phyloP scores from a whole-genome alignment of 2,329 filamentous ascomycete genomes.

The Zymoseptoria pseudotritici region DNA sequence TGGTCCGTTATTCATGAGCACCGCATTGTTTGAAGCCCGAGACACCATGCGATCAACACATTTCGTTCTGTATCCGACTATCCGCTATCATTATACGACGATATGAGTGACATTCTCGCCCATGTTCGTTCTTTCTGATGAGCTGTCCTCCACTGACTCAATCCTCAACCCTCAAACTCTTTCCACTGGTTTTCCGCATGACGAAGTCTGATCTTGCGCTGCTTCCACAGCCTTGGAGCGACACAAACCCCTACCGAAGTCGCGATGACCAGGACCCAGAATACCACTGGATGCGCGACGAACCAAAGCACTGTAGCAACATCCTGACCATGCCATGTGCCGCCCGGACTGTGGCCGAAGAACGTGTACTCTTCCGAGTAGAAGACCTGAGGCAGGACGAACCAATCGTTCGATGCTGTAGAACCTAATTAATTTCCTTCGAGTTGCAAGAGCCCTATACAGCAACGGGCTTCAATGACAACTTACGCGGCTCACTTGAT shows the following conservation, averaged over 20 bases:
- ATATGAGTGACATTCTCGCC: too few species aligned
- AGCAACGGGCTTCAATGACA: not conserved
- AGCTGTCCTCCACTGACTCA: not conserved
- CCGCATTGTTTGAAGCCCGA: too few species aligned
- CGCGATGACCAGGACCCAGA: not conserved
- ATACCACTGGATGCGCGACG: conserved; percentile 7
- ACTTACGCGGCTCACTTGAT: not conserved
- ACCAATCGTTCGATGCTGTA: not conserved
- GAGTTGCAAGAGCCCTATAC: too few species aligned
- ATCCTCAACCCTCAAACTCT: not conserved
- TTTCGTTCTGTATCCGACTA: too few species aligned
- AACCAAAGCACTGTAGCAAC: conserved; percentile 26
- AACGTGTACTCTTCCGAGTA: conserved; percentile 27
- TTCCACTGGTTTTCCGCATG: not conserved
- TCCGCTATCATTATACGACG: too few species aligned
- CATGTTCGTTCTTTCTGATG: too few species aligned
- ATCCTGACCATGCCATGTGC: conserved; percentile 28
- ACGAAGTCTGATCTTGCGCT: not conserved
- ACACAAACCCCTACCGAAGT: not conserved
- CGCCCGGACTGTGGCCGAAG: conserved; percentile 27
- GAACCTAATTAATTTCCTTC: not conserved
- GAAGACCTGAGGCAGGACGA: conserved; percentile 23
- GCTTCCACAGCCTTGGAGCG: not conserved
- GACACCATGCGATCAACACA: too few species aligned
- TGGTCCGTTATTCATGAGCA: too few species aligned